Conservation (phyloP, 495 filamentous ascomycete species). For the Geoglossum glabrum region DNA sequence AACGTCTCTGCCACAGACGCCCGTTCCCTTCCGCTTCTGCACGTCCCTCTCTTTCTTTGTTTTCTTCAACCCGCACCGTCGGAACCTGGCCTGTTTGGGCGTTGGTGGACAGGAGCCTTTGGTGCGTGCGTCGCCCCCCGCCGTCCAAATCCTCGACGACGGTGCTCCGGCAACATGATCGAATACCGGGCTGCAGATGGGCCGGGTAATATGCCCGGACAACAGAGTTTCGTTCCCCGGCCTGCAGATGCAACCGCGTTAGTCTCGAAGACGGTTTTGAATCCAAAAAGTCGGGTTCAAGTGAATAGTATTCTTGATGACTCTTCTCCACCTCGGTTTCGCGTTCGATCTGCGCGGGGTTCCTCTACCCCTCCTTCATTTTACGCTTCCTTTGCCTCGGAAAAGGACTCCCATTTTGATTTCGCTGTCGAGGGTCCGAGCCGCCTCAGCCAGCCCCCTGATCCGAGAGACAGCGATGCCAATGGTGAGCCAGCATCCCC, state of each 20-base stretch:
- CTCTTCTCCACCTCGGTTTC: not conserved
- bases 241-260: not conserved
- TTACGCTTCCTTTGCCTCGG: not conserved
- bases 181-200: not conserved
- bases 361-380: not conserved
- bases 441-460: not conserved
- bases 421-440: not conserved
- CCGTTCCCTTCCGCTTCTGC: too few species aligned
- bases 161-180: not conserved
- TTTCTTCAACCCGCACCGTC: not conserved
- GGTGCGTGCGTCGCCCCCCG: not conserved
- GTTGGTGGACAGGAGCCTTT: not conserved
- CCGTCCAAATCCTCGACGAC: not conserved
- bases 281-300: not conserved
- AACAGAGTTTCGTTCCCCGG: not conserved
- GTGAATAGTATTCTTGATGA: not conserved
- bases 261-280: not conserved
- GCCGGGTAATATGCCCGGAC: not conserved
- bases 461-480: not conserved
- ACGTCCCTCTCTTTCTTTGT: not conserved
- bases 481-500: not conserved
- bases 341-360: not conserved
- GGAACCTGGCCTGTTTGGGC: not conserved
- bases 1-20: too few species aligned
- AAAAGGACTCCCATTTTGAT: not conserved